Base-by-base conservation (phyloP, 805 yeast species). In the Suhomyces kilbournensis region DNA sequence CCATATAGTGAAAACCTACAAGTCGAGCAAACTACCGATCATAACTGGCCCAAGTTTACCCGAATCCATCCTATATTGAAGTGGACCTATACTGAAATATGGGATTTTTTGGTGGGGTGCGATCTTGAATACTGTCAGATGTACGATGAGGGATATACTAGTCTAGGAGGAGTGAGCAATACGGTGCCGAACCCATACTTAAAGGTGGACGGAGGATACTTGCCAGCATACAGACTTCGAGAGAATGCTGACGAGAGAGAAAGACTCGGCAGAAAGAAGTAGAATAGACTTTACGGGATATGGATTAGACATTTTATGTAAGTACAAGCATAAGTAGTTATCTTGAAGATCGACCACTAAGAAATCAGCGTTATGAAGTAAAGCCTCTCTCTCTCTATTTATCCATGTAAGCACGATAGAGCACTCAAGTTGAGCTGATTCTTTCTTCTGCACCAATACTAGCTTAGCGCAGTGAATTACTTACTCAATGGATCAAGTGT, bases 11-110 rank as follows among this genome's bases (percentile, higher is more conserved):
- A 71, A 2, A 59, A 72, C 19, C 72, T 93, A 45, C 55, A 71
- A 25, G 76, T 80, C 44, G 79, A 89, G 49, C 96, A 90, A 63
- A 68, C 63, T 39, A 94, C 99, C 0, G 97, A 93, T 63, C 85
- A 84, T 53, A 84, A 90, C 53, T 94, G 98, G 98, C 99, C 99
- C 4, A 71, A 76, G 25, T 93, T 94, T 64, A 69, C 85, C 56
- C 71, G 99, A 47, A 74, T 92, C 4, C 96, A 92, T 62, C 98
- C 99, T 0, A 83, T 94, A 6, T 75, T 94, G 43, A 88, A 88
- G 51, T 94, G 98, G 98, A 81, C 80, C 40, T 87, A 89, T 59
- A 78, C 80, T 19, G 89, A 91, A 52, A 77, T 94, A 2, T 94
- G 99, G 99, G 82, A 82, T 57, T 92, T 93, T 63, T 68, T 93